Conservation (phyloP, 441 rosid genomes). For the Arabidopsis hybrid region DNA sequence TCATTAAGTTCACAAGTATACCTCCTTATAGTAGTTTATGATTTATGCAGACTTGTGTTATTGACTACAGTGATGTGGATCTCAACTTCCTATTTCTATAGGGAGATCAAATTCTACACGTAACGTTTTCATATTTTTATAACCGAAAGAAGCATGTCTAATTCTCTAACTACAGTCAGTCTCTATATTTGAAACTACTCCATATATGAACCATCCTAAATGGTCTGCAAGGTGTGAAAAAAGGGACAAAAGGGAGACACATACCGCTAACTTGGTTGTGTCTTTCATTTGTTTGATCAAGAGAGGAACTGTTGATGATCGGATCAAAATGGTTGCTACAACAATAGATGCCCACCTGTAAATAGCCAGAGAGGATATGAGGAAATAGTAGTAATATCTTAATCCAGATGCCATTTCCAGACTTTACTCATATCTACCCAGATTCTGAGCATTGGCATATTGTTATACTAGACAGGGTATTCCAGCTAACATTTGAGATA, state of each 20-base stretch:
- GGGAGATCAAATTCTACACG: background rate
- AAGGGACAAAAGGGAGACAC: slow-evolving; percentile 34
- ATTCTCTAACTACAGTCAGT: background rate
- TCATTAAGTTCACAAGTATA: slow-evolving; percentile 5
- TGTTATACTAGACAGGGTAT: background rate
- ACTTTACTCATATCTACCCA: background rate
- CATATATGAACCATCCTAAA: slow-evolving; percentile 3
- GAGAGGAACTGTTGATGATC: slow-evolving; percentile 74
- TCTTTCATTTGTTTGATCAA: slow-evolving; percentile 81
- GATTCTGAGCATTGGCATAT: background rate
- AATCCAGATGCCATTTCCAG: background rate
- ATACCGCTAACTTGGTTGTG: slow-evolving; percentile 73
- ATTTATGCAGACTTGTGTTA: background rate
- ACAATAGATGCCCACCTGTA: slow-evolving; percentile 89
- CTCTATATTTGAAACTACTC: background rate
- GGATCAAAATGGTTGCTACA: slow-evolving; percentile 70
- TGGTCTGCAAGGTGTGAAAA: slow-evolving; percentile 8
- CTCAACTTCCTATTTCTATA: slow-evolving; percentile 3
- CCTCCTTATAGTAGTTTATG: background rate
- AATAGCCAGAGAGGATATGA: slow-evolving; percentile 4
- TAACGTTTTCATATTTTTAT: background rate
- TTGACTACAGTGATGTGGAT: slow-evolving; percentile 1
- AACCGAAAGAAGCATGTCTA: slow-evolving; percentile 1
- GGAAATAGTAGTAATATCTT: slow-evolving; percentile 3
- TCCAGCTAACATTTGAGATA: background rate